Evolutionary conservation across 257 asterid genomes (phyloP).

Genomic region (Voacanga thouarsii): DNA sequence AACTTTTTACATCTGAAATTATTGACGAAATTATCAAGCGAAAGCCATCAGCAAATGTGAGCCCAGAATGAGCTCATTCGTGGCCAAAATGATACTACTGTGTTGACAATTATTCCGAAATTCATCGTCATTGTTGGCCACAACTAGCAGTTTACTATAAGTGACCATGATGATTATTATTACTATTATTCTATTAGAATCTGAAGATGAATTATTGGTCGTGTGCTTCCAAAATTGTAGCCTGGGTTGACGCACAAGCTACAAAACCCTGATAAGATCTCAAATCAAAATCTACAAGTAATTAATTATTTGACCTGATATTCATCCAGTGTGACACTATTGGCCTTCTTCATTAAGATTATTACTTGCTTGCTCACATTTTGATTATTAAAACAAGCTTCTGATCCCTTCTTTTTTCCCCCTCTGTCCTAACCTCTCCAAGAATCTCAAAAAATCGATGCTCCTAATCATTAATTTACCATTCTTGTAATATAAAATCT

Average conservation of each 20-base stretch:
- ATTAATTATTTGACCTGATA: conserved; percentile 5
- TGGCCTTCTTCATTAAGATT: conserved; percentile 1
- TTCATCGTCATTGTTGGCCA: background rate
- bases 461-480: background rate
- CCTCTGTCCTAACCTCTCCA: background rate
- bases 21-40: background rate
- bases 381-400: background rate
- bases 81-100: background rate
- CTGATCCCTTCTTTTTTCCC: no score
- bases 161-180: background rate
- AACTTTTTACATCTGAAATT: background rate
- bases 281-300: conserved; percentile 15
- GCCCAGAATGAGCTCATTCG: background rate
- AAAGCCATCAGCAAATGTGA: background rate
- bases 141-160: background rate
- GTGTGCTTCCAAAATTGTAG: conserved; percentile 39
- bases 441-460: background rate
- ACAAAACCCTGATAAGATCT: conserved; percentile 15
- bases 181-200: conserved; percentile 5
- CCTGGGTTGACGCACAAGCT: conserved; percentile 26
- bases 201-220: conserved; percentile 40
- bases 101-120: background rate
- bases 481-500: no score
- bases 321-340: conserved; percentile 13
- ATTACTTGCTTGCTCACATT: no score